Conservation (phyloP, 148 eudicot genomes). For the Nepenthes gracilis region DNA sequence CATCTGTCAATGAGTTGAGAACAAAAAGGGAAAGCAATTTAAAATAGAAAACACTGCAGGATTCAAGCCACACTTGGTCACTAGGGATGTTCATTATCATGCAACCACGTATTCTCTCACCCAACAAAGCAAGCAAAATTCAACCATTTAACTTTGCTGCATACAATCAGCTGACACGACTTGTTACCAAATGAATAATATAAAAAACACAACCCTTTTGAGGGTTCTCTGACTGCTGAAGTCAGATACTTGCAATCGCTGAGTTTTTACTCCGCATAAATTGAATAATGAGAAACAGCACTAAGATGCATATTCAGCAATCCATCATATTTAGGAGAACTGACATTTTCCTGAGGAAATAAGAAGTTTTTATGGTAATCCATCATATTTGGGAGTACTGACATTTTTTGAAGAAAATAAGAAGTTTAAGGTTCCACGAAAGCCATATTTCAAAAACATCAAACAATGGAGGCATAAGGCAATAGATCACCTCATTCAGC, state of each 20-base stretch:
- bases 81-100: background rate
- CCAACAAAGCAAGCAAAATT: background rate
- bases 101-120: too few species aligned
- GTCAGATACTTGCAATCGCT: too few species aligned
- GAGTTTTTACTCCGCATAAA: too few species aligned
- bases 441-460: background rate
- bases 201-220: too few species aligned
- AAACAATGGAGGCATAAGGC: background rate
- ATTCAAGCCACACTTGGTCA: background rate
- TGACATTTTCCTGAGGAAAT: background rate
- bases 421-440: background rate
- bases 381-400: background rate
- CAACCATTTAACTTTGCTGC: too few species aligned
- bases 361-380: background rate
- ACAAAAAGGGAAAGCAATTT: background rate
- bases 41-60: background rate
- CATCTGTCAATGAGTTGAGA: constrained; percentile 47
- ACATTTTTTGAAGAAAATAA: background rate
- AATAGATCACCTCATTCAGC: constrained; percentile 20
- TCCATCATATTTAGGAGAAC: too few species aligned
- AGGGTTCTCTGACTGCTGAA: too few species aligned
- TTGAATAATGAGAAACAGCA: too few species aligned
- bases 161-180: too few species aligned
- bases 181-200: too few species aligned
- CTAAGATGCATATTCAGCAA: too few species aligned